These are phyloP conservation scores for Aspergillus floridensis DNA, from an alignment of 2,329 filamentous ascomycete genomes.

Conservation along the genomic window DNA sequence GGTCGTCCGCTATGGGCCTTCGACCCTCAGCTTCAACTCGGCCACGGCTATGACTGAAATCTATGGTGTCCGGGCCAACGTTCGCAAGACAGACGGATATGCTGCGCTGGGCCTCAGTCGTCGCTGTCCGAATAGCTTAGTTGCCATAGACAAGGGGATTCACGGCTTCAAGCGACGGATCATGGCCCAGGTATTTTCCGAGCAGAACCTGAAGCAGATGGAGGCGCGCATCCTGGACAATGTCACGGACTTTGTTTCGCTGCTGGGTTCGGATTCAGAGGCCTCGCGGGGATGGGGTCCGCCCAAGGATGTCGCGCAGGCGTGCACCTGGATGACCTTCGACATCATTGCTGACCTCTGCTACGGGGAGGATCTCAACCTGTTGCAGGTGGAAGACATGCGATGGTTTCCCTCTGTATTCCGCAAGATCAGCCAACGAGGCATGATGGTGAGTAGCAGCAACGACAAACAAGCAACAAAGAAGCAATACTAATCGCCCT, in stretches of 20 bases:
- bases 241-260: not conserved
- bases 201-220: not conserved
- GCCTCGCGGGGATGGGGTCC: not conserved
- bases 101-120: not conserved
- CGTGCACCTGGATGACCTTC: not conserved
- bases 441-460: not conserved
- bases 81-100: constrained; percentile 1
- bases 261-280: not conserved
- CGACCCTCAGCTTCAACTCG: not conserved
- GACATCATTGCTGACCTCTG: constrained; percentile 3
- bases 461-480: too few relatives aligned
- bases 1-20: not conserved
- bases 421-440: not conserved
- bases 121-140: not conserved
- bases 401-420: not conserved
- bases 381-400: not conserved
- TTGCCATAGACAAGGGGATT: not conserved
- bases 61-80: constrained; percentile 1
- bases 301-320: not conserved
- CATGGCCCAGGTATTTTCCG: not conserved
- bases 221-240: not conserved
- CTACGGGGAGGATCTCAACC: constrained; percentile 1
- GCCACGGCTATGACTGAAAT: not conserved
- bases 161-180: constrained; percentile 5
- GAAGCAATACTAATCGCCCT: not conserved